These are phyloP conservation scores for Moesziomyces parantarcticus DNA, from an alignment of 1,284 basidiomycete species.

Conservation along the genomic window DNA sequence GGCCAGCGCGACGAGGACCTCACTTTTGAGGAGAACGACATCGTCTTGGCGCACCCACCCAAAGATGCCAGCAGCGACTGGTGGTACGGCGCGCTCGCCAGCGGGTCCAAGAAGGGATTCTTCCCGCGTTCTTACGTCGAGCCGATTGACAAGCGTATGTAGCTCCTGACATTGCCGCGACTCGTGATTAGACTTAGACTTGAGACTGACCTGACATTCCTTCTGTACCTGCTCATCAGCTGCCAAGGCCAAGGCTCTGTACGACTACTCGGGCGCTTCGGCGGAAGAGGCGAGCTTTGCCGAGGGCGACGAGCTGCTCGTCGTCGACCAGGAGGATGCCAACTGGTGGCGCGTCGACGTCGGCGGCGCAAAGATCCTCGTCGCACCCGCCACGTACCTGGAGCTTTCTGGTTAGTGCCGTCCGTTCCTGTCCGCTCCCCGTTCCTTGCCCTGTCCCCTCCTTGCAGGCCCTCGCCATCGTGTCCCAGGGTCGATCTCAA, in stretches of 20 bases:
- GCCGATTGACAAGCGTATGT: constrained; percentile 50
- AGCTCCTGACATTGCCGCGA: neutral
- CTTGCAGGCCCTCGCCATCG: constrained; percentile 7
- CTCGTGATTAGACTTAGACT: neutral
- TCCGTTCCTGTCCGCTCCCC: constrained; percentile 5
- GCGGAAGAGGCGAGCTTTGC: constrained; percentile 60
- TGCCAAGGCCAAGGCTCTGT: constrained; percentile 59
- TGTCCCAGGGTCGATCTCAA: constrained; percentile 34
- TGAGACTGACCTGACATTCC: constrained; percentile 6
- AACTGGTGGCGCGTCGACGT: constrained; percentile 66
- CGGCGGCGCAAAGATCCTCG: constrained; percentile 52
- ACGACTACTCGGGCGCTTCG: constrained; percentile 62
- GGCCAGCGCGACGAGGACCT: constrained; percentile 88
- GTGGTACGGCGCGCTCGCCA: constrained; percentile 87
- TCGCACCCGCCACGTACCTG: constrained; percentile 65
- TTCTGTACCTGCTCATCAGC: constrained; percentile 18
- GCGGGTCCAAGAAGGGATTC: constrained; percentile 80
- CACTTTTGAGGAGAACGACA: constrained; percentile 82
- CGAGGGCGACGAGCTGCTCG: constrained; percentile 57
- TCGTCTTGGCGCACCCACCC: constrained; percentile 71
- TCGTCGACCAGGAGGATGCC: constrained; percentile 63
- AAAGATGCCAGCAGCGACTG: constrained; percentile 71
- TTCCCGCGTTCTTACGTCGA: constrained; percentile 85
- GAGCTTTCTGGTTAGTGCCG: constrained; percentile 56
- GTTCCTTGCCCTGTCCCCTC: neutral